Percentiles rank a stretch among this genome's conserved stretches.
These are phyloP conservation scores for Colletotrichum truncatum DNA, from an alignment of 2,329 filamentous ascomycete species.

Conservation along the genomic window DNA sequence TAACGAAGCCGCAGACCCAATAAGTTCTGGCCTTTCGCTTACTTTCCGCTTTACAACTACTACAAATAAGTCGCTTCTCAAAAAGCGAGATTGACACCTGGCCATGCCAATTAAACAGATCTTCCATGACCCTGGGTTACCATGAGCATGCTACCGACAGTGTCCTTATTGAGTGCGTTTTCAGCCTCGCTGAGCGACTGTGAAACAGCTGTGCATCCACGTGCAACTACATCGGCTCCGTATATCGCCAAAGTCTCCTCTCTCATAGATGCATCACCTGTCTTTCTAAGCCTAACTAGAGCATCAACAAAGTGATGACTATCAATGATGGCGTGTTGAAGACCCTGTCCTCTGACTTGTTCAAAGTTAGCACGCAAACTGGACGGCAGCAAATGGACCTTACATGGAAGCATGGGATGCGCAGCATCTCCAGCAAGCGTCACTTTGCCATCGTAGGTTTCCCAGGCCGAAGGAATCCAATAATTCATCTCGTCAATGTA, in stretches of 20 bases:
- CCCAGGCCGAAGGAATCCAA: constrained; percentile 44
- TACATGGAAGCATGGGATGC: constrained; percentile 55
- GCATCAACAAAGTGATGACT: constrained; percentile 47
- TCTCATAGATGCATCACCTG: constrained; percentile 12
- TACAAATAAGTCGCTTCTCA: too few relatives aligned
- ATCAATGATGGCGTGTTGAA: constrained; percentile 53
- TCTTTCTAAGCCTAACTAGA: constrained; percentile 35
- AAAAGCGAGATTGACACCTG: too few relatives aligned
- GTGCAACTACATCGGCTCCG: constrained; percentile 41
- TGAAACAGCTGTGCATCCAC: constrained; percentile 44
- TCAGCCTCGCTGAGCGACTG: constrained; percentile 44
- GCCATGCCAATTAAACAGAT: constrained; percentile 21
- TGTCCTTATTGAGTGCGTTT: constrained; percentile 39
- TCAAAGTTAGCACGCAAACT: background rate
- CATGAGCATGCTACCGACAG: constrained; percentile 44
- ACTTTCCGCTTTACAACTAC: too few relatives aligned
- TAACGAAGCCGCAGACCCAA: too few relatives aligned
- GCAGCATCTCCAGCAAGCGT: constrained; percentile 51
- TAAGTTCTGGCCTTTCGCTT: too few relatives aligned
- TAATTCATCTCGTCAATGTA: constrained; percentile 47
- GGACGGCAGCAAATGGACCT: constrained; percentile 2
- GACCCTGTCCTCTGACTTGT: constrained; percentile 53
- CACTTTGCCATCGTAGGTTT: constrained; percentile 41
- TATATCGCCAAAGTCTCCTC: constrained; percentile 38
- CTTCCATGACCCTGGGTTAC: constrained; percentile 38